Evolutionary conservation across 306 rosid genomes (phyloP).

Genomic region (Lupinus albus): DNA sequence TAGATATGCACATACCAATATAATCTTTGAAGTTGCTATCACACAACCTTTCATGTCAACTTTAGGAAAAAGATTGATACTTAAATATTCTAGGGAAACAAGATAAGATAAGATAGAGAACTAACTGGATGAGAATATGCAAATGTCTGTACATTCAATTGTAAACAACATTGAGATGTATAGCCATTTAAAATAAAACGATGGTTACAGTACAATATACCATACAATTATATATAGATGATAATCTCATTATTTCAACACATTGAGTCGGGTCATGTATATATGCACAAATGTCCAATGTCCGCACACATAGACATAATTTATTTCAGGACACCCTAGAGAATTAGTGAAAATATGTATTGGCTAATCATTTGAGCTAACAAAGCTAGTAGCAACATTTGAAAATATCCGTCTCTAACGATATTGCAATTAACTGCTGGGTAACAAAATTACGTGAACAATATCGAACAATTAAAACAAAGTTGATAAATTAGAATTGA

Average conservation of each 20-base stretch:
- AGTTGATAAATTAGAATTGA: too few relatives aligned
- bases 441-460: too few relatives aligned
- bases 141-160: background rate
- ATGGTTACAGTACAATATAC: background rate
- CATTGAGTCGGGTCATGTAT: background rate
- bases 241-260: background rate
- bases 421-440: too few relatives aligned
- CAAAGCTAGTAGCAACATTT: background rate
- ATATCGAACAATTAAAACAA: too few relatives aligned
- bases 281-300: background rate
- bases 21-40: conserved; percentile 6
- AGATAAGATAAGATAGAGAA: background rate
- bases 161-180: background rate
- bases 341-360: background rate
- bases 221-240: background rate
- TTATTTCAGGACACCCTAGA: background rate
- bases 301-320: too few relatives aligned
- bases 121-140: background rate
- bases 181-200: background rate
- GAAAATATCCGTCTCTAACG: background rate
- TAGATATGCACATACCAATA: background rate
- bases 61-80: background rate
- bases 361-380: background rate
- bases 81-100: background rate
- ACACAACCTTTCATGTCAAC: background rate